Conservation (phyloP, 2,329 filamentous ascomycete species). For the Lachnellula arida region DNA sequence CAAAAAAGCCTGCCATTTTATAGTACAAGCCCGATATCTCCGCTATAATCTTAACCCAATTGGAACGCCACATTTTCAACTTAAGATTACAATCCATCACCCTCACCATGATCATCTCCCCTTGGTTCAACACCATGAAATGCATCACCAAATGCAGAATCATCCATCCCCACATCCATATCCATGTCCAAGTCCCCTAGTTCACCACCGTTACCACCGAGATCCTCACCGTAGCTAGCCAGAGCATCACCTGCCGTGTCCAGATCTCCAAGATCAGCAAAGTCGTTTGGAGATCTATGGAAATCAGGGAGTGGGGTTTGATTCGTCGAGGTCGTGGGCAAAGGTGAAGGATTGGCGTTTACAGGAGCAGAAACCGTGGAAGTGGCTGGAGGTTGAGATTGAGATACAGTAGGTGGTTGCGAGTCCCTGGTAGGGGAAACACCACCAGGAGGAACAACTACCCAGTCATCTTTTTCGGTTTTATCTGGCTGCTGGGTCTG, state of each 20-base stretch:
- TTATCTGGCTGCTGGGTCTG: constrained; percentile 30
- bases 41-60: not conserved
- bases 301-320: constrained; percentile 25
- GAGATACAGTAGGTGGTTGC: constrained; percentile 14
- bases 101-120: constrained; percentile 18
- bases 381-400: constrained; percentile 6
- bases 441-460: constrained; percentile 64
- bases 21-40: not conserved
- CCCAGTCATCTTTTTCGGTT: constrained; percentile 63
- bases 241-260: constrained; percentile 70
- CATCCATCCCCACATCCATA: constrained; percentile 65
- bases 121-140: constrained; percentile 58
- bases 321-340: constrained; percentile 10
- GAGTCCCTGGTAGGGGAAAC: constrained; percentile 33
- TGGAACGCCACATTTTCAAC: not conserved
- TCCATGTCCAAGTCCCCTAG: constrained; percentile 49
- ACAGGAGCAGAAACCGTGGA: constrained; percentile 5
- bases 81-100: constrained; percentile 13
- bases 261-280: constrained; percentile 58
- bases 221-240: constrained; percentile 56
- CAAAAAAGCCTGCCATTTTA: not conserved
- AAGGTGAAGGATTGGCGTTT: constrained; percentile 6
- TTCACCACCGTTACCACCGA: constrained; percentile 43
- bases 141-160: constrained; percentile 79
- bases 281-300: constrained; percentile 50